Conservation (phyloP, 2,329 filamentous ascomycete genomes). For the Microsporum canis region DNA sequence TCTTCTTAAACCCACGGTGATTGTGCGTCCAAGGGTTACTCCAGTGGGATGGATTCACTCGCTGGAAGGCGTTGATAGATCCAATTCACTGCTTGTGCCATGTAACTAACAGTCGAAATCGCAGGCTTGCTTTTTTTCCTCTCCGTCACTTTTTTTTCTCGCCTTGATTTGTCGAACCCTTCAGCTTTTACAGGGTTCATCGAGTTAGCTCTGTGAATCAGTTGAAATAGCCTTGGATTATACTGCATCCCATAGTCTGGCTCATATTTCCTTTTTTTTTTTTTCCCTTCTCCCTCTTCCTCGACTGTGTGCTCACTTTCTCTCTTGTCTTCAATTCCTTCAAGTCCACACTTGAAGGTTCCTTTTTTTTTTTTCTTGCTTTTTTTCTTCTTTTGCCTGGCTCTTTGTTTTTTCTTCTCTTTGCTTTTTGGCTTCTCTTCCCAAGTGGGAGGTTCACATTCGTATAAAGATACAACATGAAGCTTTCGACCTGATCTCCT, state of each 20-base stretch:
- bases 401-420: background rate
- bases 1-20: background rate
- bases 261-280: constrained; percentile 1
- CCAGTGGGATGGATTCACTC: constrained; percentile 1
- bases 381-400: background rate
- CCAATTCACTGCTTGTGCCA: constrained; percentile 4
- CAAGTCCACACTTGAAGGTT: constrained; percentile 1
- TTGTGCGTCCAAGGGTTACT: background rate
- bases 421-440: background rate
- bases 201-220: constrained; percentile 1
- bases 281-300: no score
- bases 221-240: background rate
- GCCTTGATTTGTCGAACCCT: constrained; percentile 3
- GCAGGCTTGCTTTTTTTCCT: constrained; percentile 2
- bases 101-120: background rate
- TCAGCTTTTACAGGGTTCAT: constrained; percentile 2
- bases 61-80: constrained; percentile 4
- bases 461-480: constrained; percentile 3
- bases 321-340: background rate
- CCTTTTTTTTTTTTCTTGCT: background rate
- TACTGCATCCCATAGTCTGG: constrained; percentile 2
- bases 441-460: background rate
- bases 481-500: background rate
- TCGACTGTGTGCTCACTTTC: background rate
- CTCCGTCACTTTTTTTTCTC: background rate